Conservation (phyloP, 148 eudicot genomes). For the Diospyros kaki region DNA sequence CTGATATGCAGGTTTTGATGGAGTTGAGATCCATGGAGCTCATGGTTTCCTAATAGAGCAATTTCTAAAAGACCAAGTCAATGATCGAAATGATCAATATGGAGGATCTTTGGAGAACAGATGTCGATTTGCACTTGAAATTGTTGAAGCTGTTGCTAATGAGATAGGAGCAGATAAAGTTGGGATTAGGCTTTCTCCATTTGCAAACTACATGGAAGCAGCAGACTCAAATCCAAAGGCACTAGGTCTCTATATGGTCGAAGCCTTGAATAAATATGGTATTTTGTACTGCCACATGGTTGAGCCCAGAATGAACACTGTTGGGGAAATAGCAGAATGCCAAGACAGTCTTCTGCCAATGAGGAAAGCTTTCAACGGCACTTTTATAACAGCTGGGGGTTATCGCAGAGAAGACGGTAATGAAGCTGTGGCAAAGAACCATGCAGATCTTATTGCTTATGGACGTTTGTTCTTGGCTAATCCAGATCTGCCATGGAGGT, state of each 20-base stretch:
- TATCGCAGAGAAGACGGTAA: slow-evolving; percentile 35
- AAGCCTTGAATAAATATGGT: slow-evolving; percentile 18
- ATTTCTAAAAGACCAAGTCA: slow-evolving; percentile 38
- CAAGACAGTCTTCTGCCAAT: slow-evolving; percentile 21
- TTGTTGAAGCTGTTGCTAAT: slow-evolving; percentile 32
- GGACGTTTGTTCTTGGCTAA: slow-evolving; percentile 39
- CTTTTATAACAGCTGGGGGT: slow-evolving; percentile 39
- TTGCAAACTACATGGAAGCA: slow-evolving; percentile 31
- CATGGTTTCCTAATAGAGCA: slow-evolving; percentile 43
- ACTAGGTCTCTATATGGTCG: slow-evolving; percentile 30
- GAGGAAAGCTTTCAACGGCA: slow-evolving; percentile 34
- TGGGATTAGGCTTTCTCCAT: slow-evolving; percentile 41
- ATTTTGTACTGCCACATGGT: slow-evolving; percentile 27
- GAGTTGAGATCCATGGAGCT: slow-evolving; percentile 44
- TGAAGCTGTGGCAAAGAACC: slow-evolving; percentile 21
- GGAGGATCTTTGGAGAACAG: slow-evolving; percentile 48
- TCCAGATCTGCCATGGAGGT: slow-evolving; percentile 36
- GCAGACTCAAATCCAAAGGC: slow-evolving; percentile 34
- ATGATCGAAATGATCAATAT: slow-evolving; percentile 42
- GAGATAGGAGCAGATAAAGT: slow-evolving; percentile 45
- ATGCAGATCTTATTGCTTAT: slow-evolving; percentile 34
- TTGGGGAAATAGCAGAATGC: slow-evolving; percentile 15
- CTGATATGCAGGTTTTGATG: slow-evolving; percentile 33
- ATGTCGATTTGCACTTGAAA: slow-evolving; percentile 37
- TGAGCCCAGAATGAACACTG: slow-evolving; percentile 31